Base-by-base conservation (phyloP, 371 early-diverging fungal species). In the Mortierella sp. region DNA sequence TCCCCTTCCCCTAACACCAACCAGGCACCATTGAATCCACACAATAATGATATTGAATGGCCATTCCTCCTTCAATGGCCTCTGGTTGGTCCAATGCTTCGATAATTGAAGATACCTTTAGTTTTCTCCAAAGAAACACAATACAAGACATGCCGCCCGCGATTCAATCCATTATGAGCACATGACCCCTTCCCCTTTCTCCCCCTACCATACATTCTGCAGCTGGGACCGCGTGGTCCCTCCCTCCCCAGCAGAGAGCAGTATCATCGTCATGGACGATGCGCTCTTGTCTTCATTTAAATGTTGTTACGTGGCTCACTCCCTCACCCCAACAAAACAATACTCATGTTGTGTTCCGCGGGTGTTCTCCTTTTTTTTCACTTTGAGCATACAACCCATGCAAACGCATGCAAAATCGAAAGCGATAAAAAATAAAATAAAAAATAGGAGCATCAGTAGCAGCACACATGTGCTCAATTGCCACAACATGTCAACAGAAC, bases 181-280 rank as follows among this genome's bases (percentile, higher is more conserved):
- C 63, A 63, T 63, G 63, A 63, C 63, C 34, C 31, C 60, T 5
- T 28, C 3, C 63, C 16, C 16, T 34, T 31, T 31, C 63, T 63
- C 16, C 63, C 50, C 50, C 50, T 50, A 16, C 50, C 50, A 50
- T 63, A 19, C 16, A 63, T 16, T 63, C 31, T 14, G 34, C 63
- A 63, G 34, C 63, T 31, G 63, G 34, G 34, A 63, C 19, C 63
- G 16, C 63, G 63, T 63, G 63, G 63, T 63, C 63, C 63, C n/a
- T n/a, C 60, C 19, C 63, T 26, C 26, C 14, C 24, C 10, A 55
- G 6, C 8, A 10, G 31, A 16, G 63, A 63, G 63, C 63, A 63
- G n/a, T 16, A 28, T 5, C 28, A 31, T 63, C 63, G 63, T 63
- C 63, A 63, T 63, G 31, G 42, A 31, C 63, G 34, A 63, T 34